Percentiles rank a stretch among this genome's conserved stretches.
Conservation (phyloP, 1,284 basidiomycete genomes). For the Ustanciosporium gigantosporum region DNA sequence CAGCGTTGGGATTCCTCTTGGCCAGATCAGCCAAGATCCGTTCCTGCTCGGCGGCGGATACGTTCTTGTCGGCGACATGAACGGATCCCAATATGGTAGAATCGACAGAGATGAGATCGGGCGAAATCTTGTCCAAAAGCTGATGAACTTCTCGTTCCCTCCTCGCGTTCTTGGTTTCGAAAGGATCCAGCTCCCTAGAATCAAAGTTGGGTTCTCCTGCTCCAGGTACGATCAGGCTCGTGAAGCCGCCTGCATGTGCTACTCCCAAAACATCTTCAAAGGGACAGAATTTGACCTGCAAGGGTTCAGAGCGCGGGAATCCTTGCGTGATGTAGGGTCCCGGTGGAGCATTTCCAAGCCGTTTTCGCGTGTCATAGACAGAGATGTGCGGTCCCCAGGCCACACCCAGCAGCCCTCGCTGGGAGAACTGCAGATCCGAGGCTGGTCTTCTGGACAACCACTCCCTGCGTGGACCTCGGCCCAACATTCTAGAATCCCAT, state of each 20-base stretch:
- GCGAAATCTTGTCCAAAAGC: conserved; percentile 92
- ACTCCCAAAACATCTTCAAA: conserved; percentile 90
- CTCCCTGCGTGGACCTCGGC: conserved; percentile 73
- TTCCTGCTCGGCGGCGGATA: conserved; percentile 68
- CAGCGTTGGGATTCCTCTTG: conserved; percentile 13
- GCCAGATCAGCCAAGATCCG: conserved; percentile 23
- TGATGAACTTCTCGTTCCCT: conserved; percentile 88
- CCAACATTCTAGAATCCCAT: conserved; percentile 97
- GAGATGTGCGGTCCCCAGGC: conserved; percentile 77
- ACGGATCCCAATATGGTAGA: conserved; percentile 68
- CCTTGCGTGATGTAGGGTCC: conserved; percentile 56
- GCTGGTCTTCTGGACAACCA: conserved; percentile 71
- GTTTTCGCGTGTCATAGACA: conserved; percentile 64
- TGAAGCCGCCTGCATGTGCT: conserved; percentile 72
- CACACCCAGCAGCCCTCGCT: conserved; percentile 80
- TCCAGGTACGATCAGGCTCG: conserved; percentile 85
- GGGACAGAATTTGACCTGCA: conserved; percentile 74
- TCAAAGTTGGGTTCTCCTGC: conserved; percentile 94
- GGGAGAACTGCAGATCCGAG: conserved; percentile 63
- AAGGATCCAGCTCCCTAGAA: conserved; percentile 89
- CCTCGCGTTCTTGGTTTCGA: conserved; percentile 79
- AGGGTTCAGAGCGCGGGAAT: conserved; percentile 66
- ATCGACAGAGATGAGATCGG: conserved; percentile 90
- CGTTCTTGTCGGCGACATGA: conserved; percentile 71
- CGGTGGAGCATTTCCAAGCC: conserved; percentile 64